Evolutionary conservation across 345 rosid species (phyloP).

Genomic region (Dipteronia dyeriana): DNA sequence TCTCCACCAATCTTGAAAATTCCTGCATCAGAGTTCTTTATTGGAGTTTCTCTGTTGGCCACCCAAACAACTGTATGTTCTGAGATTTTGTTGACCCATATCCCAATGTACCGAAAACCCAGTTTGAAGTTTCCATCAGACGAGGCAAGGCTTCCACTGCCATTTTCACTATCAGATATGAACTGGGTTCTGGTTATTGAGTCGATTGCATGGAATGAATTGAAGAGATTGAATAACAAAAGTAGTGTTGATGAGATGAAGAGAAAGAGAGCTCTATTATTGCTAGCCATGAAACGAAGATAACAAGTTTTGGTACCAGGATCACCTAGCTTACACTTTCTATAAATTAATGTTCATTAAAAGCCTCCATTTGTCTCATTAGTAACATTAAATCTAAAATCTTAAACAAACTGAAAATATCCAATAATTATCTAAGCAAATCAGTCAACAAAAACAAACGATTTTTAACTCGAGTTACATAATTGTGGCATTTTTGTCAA

Average conservation of each 20-base stretch:
- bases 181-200: slow-evolving; percentile 6
- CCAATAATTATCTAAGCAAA: too few relatives aligned
- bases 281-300: not conserved
- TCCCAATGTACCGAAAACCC: slow-evolving; percentile 35
- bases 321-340: too few relatives aligned
- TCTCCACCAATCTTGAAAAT: not conserved
- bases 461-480: too few relatives aligned
- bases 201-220: not conserved
- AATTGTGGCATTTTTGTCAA: too few relatives aligned
- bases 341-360: too few relatives aligned
- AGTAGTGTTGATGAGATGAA: not conserved
- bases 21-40: slow-evolving; percentile 20
- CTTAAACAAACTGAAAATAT: too few relatives aligned
- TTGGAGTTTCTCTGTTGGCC: slow-evolving; percentile 27
- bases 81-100: slow-evolving; percentile 23
- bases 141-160: slow-evolving; percentile 20
- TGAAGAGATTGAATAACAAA: not conserved
- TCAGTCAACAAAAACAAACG: too few relatives aligned
- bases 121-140: slow-evolving; percentile 10
- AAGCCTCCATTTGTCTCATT: too few relatives aligned
- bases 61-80: slow-evolving; percentile 31
- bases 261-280: not conserved
- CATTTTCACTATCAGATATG: slow-evolving; percentile 15
- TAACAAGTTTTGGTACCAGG: too few relatives aligned
- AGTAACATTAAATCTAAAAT: too few relatives aligned